A percentile compares a stretch with the other conserved stretches of the same genome.
Evolutionary conservation across 768 basidiomycete genomes (phyloP).

Genomic region (Leccinum variicolor): DNA sequence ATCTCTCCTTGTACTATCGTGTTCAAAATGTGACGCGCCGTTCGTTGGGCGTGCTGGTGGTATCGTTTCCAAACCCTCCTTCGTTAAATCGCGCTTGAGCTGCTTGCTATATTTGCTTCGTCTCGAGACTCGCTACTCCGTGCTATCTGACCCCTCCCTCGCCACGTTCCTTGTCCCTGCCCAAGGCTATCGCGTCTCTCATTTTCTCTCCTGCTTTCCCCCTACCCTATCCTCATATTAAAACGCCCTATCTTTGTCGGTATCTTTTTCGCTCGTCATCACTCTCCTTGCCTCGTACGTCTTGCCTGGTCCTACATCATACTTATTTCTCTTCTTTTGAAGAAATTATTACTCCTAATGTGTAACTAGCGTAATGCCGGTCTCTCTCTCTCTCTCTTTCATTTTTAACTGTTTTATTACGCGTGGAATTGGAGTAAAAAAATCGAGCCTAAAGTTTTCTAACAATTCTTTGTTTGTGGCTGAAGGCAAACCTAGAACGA

Average conservation of each 20-base stretch:
- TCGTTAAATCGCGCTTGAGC: neutral
- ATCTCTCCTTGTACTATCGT: constrained; percentile 11
- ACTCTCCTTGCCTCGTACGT: neutral
- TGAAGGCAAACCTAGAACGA: neutral
- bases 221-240: neutral
- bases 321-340: neutral
- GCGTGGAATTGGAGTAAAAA: neutral
- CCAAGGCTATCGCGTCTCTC: neutral
- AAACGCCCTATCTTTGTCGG: constrained; percentile 1
- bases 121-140: constrained; percentile 10
- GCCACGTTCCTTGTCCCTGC: constrained; percentile 4
- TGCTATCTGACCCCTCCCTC: constrained; percentile 10
- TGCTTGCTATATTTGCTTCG: constrained; percentile 6
- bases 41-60: constrained; percentile 5
- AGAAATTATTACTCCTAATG: constrained; percentile 17
- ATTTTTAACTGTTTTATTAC: neutral
- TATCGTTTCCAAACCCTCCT: constrained; percentile 1
- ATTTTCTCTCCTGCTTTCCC: neutral
- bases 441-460: neutral
- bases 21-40: constrained; percentile 8
- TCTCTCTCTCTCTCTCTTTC: neutral
- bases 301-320: neutral
- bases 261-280: neutral
- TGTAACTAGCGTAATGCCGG: constrained; percentile 28
- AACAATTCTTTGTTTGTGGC: neutral